These are phyloP conservation scores for Lavandula angustifolia DNA, from an alignment of 257 asterid genomes.

Conservation along the genomic window DNA sequence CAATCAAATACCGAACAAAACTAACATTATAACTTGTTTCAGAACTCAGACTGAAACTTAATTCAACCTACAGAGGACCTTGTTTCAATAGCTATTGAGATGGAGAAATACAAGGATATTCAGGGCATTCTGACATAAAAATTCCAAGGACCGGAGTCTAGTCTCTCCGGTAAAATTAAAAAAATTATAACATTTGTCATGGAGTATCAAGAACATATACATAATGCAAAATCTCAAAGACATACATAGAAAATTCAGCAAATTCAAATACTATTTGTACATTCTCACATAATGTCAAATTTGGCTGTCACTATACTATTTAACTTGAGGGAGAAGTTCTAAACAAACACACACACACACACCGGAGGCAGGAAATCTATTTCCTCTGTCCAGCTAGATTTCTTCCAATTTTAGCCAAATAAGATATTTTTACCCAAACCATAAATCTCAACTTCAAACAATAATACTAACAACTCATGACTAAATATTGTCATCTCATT, in stretches of 20 bases:
- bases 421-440: conserved; percentile 28
- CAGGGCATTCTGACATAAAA: neutral
- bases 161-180: conserved; percentile 31
- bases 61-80: neutral
- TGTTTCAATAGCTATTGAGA: neutral
- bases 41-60: neutral
- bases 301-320: conserved; percentile 33
- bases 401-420: conserved; percentile 32
- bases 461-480: neutral
- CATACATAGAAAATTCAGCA: conserved; percentile 14
- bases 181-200: neutral
- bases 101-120: neutral
- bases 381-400: conserved; percentile 7
- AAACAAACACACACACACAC: too few species aligned
- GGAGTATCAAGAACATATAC: conserved; percentile 11
- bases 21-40: neutral
- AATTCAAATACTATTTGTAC: conserved; percentile 20
- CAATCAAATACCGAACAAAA: neutral
- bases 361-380: conserved; percentile 4
- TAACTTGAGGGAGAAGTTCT: conserved; percentile 9
- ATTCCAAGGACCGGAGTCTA: conserved; percentile 18
- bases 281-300: conserved; percentile 39
- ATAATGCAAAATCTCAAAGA: conserved; percentile 23
- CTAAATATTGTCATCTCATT: conserved; percentile 19
- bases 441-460: conserved; percentile 30